phyloP scores from a whole-genome alignment of 805 yeast genomes.

The Ogataea glucozyma region DNA sequence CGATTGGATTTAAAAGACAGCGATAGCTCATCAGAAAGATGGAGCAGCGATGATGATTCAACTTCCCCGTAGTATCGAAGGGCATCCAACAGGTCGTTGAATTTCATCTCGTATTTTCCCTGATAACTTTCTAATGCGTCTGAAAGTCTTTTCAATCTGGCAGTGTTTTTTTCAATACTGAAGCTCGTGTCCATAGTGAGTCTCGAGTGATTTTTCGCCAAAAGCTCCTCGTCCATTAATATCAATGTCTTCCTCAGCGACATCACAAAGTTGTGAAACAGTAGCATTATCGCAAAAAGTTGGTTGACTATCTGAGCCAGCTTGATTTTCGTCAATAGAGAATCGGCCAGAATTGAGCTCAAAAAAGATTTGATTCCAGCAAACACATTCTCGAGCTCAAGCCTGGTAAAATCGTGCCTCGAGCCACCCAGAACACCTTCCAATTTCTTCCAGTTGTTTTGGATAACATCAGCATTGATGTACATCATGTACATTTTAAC shows the following conservation, averaged over 20 bases:
- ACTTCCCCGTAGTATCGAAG: slow-evolving; percentile 49
- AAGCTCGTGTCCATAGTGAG: slow-evolving; percentile 38
- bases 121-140: slow-evolving; percentile 43
- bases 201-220: slow-evolving; percentile 39
- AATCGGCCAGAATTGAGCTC: slow-evolving; percentile 63
- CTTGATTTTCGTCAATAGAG: slow-evolving; percentile 61
- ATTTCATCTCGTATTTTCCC: slow-evolving; percentile 44
- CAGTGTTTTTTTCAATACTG: slow-evolving; percentile 41
- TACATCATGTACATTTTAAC: slow-evolving; percentile 56
- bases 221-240: slow-evolving; percentile 48
- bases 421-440: slow-evolving; percentile 28
- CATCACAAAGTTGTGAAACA: slow-evolving; percentile 48
- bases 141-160: slow-evolving; percentile 43
- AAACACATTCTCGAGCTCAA: slow-evolving; percentile 44
- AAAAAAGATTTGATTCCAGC: slow-evolving; percentile 54
- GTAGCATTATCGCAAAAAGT: slow-evolving; percentile 48
- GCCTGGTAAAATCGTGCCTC: slow-evolving; percentile 12
- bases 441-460: slow-evolving; percentile 51
- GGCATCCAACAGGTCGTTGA: slow-evolving; percentile 47
- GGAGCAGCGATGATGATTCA: slow-evolving; percentile 47
- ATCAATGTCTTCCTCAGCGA: slow-evolving; percentile 58
- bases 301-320: slow-evolving; percentile 48
- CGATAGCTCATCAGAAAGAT: slow-evolving; percentile 45
- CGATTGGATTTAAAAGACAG: slow-evolving; percentile 14
- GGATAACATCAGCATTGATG: slow-evolving; percentile 59